Conservation (phyloP, 352 stramenopile species). For the Globisporangium recalcitrans region DNA sequence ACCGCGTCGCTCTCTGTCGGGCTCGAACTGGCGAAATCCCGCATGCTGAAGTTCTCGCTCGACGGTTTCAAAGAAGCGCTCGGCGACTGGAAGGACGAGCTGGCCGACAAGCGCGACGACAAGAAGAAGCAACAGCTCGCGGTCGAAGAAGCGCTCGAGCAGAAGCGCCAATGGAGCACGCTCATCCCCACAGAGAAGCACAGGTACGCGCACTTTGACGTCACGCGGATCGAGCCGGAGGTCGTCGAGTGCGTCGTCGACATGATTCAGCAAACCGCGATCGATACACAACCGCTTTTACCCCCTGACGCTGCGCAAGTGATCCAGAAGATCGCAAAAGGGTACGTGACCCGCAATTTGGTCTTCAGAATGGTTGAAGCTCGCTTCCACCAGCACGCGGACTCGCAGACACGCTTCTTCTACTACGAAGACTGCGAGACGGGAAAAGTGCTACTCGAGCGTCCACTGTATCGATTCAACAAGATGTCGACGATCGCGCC, state of each 20-base stretch:
- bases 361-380: conserved; percentile 29
- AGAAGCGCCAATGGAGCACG: conserved; percentile 8
- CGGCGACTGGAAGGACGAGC: conserved; percentile 53
- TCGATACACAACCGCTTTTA: conserved; percentile 23
- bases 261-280: conserved; percentile 33
- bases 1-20: conserved; percentile 35
- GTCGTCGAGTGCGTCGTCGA: conserved; percentile 48
- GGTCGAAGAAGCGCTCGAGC: background rate
- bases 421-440: conserved; percentile 53
- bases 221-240: conserved; percentile 59
- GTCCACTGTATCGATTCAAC: conserved; percentile 31
- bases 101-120: conserved; percentile 25
- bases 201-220: conserved; percentile 48
- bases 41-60: conserved; percentile 41
- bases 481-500: conserved; percentile 27
- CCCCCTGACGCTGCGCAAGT: conserved; percentile 45
- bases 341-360: conserved; percentile 33
- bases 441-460: conserved; percentile 31
- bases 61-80: conserved; percentile 38
- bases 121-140: conserved; percentile 15
- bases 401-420: conserved; percentile 40
- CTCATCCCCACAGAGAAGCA: conserved; percentile 44
- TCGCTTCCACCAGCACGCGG: conserved; percentile 35
- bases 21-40: conserved; percentile 48
- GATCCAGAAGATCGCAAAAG: conserved; percentile 51